Percentiles rank a stretch among this genome's conserved stretches.
These are phyloP conservation scores for Alternaria dauci DNA, from an alignment of 2,329 filamentous ascomycete genomes.

Conservation along the genomic window DNA sequence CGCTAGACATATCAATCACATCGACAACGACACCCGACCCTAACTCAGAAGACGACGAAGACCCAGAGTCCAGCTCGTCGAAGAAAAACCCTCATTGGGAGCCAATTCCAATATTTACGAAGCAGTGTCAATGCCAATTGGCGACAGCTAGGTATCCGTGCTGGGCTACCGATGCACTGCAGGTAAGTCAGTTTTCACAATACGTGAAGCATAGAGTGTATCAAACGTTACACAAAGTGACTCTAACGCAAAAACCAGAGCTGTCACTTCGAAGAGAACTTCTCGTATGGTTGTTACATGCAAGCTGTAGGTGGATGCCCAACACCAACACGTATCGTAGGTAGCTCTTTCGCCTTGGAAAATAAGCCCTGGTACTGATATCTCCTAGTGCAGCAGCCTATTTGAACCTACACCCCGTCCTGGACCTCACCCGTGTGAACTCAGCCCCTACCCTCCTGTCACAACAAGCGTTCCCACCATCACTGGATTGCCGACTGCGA, in stretches of 20 bases:
- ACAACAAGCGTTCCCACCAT: constrained; percentile 6
- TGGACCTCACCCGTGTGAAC: constrained; percentile 40
- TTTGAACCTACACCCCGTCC: constrained; percentile 36
- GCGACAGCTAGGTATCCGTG: constrained; percentile 37
- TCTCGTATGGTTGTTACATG: constrained; percentile 42
- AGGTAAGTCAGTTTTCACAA: constrained; percentile 27
- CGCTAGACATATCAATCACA: constrained; percentile 36
- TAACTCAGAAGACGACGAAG: constrained; percentile 13
- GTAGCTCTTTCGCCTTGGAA: constrained; percentile 1
- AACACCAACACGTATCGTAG: constrained; percentile 37
- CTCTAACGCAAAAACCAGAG: constrained; percentile 23
- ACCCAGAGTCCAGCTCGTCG: constrained; percentile 5
- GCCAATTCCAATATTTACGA: constrained; percentile 64
- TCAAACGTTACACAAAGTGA: background rate
- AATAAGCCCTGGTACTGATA: background rate
- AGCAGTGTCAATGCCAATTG: constrained; percentile 53
- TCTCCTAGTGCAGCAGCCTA: constrained; percentile 33
- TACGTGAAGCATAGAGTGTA: background rate
- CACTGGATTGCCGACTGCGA: constrained; percentile 9
- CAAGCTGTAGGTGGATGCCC: constrained; percentile 39
- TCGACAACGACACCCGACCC: constrained; percentile 12
- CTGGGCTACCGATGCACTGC: constrained; percentile 40
- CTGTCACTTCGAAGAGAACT: constrained; percentile 43
- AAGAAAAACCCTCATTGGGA: constrained; percentile 62
- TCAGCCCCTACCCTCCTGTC: constrained; percentile 21